phyloP scores from a whole-genome alignment of 2,329 filamentous ascomycete species.

The Hypoxylon sp. region DNA sequence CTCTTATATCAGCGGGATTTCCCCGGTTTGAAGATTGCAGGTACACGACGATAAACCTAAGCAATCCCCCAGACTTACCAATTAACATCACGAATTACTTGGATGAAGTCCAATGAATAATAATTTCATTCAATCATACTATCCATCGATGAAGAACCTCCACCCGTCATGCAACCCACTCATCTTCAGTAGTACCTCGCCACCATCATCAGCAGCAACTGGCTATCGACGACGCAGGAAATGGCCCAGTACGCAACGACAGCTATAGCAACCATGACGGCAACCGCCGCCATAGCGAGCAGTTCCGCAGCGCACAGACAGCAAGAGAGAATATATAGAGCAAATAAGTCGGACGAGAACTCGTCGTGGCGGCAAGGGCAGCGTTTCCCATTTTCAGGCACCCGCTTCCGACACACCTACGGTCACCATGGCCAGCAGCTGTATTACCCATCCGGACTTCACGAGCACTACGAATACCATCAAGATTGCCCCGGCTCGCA shows the following conservation, averaged over 20 bases:
- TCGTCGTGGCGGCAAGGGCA: conserved; percentile 17
- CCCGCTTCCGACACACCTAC: conserved; percentile 18
- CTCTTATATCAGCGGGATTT: not conserved
- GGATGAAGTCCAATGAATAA: not conserved
- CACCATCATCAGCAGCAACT: not conserved
- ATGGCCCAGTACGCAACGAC: conserved; percentile 34
- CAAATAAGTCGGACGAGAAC: conserved; percentile 27
- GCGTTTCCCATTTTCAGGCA: conserved; percentile 15
- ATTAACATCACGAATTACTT: not conserved
- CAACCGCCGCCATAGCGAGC: conserved; percentile 30
- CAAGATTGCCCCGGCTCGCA: conserved; percentile 42
- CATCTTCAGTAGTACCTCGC: not conserved
- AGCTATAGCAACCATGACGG: conserved; percentile 29
- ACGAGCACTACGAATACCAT: conserved; percentile 38
- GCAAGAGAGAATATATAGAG: conserved; percentile 20
- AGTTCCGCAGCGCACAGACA: conserved; percentile 20
- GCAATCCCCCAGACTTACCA: conserved; percentile 17
- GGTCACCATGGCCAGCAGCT: conserved; percentile 29
- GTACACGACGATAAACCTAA: conserved; percentile 9
- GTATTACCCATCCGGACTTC: conserved; percentile 30
- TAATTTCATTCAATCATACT: not conserved
- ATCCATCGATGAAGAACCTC: not conserved
- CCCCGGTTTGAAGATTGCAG: not conserved
- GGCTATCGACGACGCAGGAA: not conserved
- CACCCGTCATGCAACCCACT: conserved; percentile 17